These are phyloP conservation scores for Monilinia vaccinii-corymbosi DNA, from an alignment of 2,329 filamentous ascomycete genomes.

Conservation along the genomic window DNA sequence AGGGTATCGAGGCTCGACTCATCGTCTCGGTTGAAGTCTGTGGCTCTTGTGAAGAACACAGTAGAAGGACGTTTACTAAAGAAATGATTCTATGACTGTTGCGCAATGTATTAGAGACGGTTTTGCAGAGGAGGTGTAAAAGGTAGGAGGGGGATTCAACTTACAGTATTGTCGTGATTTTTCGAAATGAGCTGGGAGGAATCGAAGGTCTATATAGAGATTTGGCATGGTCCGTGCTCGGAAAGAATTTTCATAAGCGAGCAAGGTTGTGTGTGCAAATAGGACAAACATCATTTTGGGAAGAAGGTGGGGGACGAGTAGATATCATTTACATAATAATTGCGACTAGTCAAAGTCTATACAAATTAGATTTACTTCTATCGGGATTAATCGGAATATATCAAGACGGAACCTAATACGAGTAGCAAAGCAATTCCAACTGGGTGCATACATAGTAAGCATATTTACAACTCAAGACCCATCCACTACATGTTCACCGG, in stretches of 20 bases:
- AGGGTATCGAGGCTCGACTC: slow-evolving; percentile 81
- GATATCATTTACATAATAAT: background rate
- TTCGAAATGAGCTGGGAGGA: background rate
- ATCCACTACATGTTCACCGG: no score
- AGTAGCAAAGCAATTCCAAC: no score
- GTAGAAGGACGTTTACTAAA: slow-evolving; percentile 90
- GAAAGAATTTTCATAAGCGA: background rate
- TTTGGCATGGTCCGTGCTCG: background rate
- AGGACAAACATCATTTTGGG: background rate
- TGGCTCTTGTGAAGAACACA: slow-evolving; percentile 89
- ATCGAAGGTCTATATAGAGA: background rate
- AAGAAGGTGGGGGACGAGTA: background rate
- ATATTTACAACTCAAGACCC: no score
- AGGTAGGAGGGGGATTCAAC: background rate
- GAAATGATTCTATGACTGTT: slow-evolving; percentile 44
- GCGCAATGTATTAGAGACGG: background rate
- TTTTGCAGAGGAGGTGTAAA: background rate
- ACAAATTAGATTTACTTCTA: no score
- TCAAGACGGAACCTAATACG: no score
- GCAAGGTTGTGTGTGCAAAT: background rate
- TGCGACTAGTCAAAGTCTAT: no score
- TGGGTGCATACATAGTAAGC: no score
- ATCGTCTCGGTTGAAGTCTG: slow-evolving; percentile 95
- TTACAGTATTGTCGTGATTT: slow-evolving; percentile 8
- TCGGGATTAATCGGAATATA: no score